Evolutionary conservation across 768 basidiomycete species (phyloP).

Genomic region (Fibroporia radiculosa): DNA sequence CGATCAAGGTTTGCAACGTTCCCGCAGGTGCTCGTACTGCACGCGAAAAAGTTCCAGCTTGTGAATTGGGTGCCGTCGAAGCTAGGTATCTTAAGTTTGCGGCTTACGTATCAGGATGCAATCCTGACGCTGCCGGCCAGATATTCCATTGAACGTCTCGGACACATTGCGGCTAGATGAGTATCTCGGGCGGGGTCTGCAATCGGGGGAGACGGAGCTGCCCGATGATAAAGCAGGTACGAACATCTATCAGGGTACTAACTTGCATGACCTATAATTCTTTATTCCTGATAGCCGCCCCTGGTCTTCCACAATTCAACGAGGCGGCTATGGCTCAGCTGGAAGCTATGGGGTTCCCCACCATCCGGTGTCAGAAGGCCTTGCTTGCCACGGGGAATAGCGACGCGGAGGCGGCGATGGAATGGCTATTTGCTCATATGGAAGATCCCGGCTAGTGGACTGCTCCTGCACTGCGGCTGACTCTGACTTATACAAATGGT

Average conservation of each 20-base stretch:
- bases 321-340: conserved; percentile 66
- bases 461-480: not conserved
- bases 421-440: conserved; percentile 94
- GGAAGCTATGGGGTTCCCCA: conserved; percentile 88
- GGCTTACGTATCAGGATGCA: not conserved
- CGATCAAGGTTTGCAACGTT: conserved; percentile 75
- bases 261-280: not conserved
- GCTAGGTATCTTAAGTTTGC: conserved; percentile 55
- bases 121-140: conserved; percentile 29
- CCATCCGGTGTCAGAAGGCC: conserved; percentile 81
- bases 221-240: conserved; percentile 42
- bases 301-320: conserved; percentile 60
- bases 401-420: conserved; percentile 80
- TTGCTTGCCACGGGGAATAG: conserved; percentile 78
- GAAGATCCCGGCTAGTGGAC: conserved; percentile 83
- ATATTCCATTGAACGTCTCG: conserved; percentile 78
- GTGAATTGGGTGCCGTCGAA: conserved; percentile 97
- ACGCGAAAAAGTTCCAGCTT: conserved; percentile 90
- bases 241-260: conserved; percentile 2
- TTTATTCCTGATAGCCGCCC: conserved; percentile 17
- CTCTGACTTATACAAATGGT: not conserved
- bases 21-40: conserved; percentile 82
- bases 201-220: conserved; percentile 56
- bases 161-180: conserved; percentile 52
- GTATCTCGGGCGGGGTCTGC: conserved; percentile 58